Evolutionary conservation across 352 stramenopile genomes (phyloP).

Genomic region (Phytophthora aleatoria): DNA sequence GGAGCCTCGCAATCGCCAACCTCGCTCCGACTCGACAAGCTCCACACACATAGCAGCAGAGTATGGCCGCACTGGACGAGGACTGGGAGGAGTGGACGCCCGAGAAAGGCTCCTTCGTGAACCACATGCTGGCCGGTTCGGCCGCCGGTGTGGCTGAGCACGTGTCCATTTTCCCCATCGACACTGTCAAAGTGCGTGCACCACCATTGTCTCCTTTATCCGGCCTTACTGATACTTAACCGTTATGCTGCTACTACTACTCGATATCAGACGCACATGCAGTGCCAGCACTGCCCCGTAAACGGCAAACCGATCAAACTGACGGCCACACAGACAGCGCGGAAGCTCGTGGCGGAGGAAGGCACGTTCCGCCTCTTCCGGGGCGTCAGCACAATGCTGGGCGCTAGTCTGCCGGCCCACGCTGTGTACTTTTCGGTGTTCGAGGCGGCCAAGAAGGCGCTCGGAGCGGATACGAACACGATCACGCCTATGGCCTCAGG

Average conservation of each 20-base stretch:
- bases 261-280: conserved; percentile 92
- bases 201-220: neutral
- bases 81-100: conserved; percentile 95
- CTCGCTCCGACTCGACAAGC: conserved; percentile 28
- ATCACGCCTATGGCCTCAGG: conserved; percentile 76
- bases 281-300: conserved; percentile 87
- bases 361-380: conserved; percentile 92
- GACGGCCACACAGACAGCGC: conserved; percentile 65
- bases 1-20: conserved; percentile 28
- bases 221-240: neutral
- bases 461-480: conserved; percentile 73
- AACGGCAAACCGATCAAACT: conserved; percentile 66
- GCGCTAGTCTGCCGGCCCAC: conserved; percentile 97
- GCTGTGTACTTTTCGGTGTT: conserved; percentile 94
- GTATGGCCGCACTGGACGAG: conserved; percentile 58
- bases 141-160: conserved; percentile 97
- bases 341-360: conserved; percentile 69
- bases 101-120: conserved; percentile 92
- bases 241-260: neutral
- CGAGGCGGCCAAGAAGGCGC: conserved; percentile 85
- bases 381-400: conserved; percentile 97
- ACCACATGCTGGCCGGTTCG: conserved; percentile 95
- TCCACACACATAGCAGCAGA: conserved; percentile 1
- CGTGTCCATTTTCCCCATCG: conserved; percentile 97
- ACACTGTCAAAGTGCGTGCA: conserved; percentile 77